Evolutionary conservation across 2,329 filamentous ascomycete species (phyloP), one percentile per base, ranked within the genome.

Genomic region (Penicillium olsonii): DNA sequence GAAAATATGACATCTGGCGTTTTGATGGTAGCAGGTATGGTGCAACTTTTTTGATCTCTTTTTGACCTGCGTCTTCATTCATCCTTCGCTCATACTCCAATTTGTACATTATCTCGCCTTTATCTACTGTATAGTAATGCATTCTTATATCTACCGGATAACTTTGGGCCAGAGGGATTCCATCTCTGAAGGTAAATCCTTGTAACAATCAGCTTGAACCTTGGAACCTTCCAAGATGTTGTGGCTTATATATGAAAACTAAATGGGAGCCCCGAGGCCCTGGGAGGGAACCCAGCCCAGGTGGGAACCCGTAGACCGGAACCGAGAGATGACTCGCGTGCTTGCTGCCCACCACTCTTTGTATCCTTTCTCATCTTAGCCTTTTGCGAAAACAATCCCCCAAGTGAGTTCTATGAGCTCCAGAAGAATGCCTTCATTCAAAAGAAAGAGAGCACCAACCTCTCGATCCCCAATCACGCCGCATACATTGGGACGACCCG

Each of bases 371-470:
- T 18, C 29, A 37, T 26, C 20, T 18, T 24, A 4, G 22, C 4
- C 8, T 8, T 5, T 24, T 24, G 22, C 22, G 4, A 4, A n/a
- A 24, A 24, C 22, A 5, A 24, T 24, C 22, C 22, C 22, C 8
- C 22, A 4, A 5, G 4, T 24, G 22, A 24, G 8, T 24, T 18
- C 14, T 10, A 27, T 24, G 26, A 2, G 5, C 5, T 17, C 17
- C 10, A 3, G 9, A 22, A 52, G 19, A 18, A 60, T 60, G 57
- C 12, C 41, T 31, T 54, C 52, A 2, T 45, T 45, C 2, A 61
- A 56, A 40, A 57, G 53, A 47, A 57, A 57, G 35, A 50, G 50
- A n/a, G 33, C 42, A 8, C 37, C 52, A 4, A 52, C 35, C 12
- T 44, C 42, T 19, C 45, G 33, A 10, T 47, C 52, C 20, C 51